Percentiles rank a stretch among this genome's conserved stretches.
Conservation (phyloP, 2,329 filamentous ascomycete species). For the Penicillium sp. region DNA sequence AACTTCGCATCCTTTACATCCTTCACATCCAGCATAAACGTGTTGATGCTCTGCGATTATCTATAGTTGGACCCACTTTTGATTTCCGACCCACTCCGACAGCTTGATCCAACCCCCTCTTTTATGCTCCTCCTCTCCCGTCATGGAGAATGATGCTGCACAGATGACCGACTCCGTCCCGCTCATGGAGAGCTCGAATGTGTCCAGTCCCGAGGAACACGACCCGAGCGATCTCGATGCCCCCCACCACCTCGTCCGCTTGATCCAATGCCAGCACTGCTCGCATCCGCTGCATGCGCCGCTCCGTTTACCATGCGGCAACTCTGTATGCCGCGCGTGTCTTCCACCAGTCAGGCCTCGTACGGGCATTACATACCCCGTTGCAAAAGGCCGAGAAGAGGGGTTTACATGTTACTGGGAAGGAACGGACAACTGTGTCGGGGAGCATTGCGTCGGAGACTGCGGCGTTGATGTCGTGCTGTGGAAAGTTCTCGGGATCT, state of each 20-base stretch:
- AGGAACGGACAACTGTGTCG: constrained; percentile 50
- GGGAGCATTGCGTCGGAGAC: constrained; percentile 71
- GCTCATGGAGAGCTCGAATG: constrained; percentile 9
- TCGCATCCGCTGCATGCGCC: constrained; percentile 63
- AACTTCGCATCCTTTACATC: neutral
- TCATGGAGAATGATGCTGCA: constrained; percentile 15
- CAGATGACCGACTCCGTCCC: constrained; percentile 1
- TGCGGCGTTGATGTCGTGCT: constrained; percentile 73
- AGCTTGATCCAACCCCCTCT: neutral
- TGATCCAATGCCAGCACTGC: constrained; percentile 75
- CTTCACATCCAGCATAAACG: neutral
- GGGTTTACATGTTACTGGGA: constrained; percentile 68
- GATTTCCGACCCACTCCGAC: constrained; percentile 15
- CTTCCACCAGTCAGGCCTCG: constrained; percentile 63
- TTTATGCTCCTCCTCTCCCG: neutral
- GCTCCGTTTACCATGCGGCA: constrained; percentile 75
- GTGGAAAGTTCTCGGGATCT: constrained; percentile 62
- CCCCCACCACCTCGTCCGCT: constrained; percentile 61
- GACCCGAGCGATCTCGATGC: constrained; percentile 49
- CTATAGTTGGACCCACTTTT: constrained; percentile 21
- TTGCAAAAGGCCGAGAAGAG: constrained; percentile 59
- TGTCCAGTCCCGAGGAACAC: constrained; percentile 26
- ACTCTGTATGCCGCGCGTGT: constrained; percentile 70
- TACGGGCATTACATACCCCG: constrained; percentile 72
- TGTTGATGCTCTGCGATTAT: constrained; percentile 10